Evolutionary conservation across 1,284 basidiomycete genomes (phyloP).

Genomic region (Trichosporon sp.): DNA sequence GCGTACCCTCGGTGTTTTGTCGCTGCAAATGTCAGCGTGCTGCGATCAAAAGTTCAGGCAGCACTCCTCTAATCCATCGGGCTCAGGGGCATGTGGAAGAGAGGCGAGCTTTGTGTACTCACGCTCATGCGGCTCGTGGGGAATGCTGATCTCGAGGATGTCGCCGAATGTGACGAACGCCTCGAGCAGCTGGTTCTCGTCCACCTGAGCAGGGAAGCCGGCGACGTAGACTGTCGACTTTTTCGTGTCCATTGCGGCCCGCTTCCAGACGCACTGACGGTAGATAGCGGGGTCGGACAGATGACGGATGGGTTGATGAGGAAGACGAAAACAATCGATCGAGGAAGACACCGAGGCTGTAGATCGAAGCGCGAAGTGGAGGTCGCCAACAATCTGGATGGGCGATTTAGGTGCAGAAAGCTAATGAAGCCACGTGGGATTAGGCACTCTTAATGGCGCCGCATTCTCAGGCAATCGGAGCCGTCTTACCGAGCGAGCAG

Average conservation of each 20-base stretch:
- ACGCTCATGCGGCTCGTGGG: constrained; percentile 41
- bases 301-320: not conserved
- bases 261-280: too few relatives aligned
- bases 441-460: not conserved
- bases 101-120: constrained; percentile 25
- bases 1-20: constrained; percentile 44
- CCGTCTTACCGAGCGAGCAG: not conserved
- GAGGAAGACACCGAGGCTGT: not conserved
- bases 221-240: constrained; percentile 44
- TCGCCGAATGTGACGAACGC: constrained; percentile 48
- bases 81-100: too few relatives aligned
- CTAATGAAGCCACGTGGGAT: not conserved
- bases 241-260: constrained; percentile 4
- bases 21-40: constrained; percentile 15
- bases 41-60: not conserved
- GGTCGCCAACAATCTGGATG: not conserved
- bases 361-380: not conserved
- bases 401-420: not conserved
- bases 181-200: constrained; percentile 43
- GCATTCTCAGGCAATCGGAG: not conserved
- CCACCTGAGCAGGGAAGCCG: constrained; percentile 36
- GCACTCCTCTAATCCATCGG: not conserved
- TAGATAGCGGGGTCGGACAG: too few relatives aligned
- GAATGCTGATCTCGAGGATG: constrained; percentile 46
- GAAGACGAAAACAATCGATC: not conserved